Evolutionary conservation across 2,329 filamentous ascomycete species (phyloP).

Genomic region (Cryphonectria parasitica): DNA sequence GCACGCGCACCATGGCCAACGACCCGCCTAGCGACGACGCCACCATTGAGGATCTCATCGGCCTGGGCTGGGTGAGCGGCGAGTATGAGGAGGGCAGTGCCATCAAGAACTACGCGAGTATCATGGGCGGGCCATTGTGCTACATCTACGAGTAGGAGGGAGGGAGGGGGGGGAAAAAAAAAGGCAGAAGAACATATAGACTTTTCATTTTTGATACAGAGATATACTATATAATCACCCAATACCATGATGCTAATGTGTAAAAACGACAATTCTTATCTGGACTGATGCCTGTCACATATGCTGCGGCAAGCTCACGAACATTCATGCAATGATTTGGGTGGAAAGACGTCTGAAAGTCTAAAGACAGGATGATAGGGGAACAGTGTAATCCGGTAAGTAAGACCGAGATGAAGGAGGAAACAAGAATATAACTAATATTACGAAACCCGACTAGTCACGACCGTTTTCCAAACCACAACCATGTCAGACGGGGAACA

Average conservation of each 20-base stretch:
- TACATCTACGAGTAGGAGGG: slow-evolving; percentile 47
- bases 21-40: slow-evolving; percentile 46
- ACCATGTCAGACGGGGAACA: too few relatives aligned
- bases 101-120: slow-evolving; percentile 46
- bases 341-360: too few relatives aligned
- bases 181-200: not conserved
- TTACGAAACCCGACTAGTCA: too few relatives aligned
- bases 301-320: not conserved
- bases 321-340: too few relatives aligned
- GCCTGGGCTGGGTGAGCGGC: slow-evolving; percentile 41
- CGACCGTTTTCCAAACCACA: too few relatives aligned
- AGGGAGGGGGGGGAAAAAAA: too few relatives aligned
- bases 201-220: not conserved
- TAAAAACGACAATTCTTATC: not conserved
- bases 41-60: slow-evolving; percentile 44
- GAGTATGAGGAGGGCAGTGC: slow-evolving; percentile 36
- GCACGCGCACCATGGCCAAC: slow-evolving; percentile 49
- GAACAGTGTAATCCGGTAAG: too few relatives aligned
- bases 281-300: not conserved
- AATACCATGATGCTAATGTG: not conserved
- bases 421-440: too few relatives aligned
- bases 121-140: slow-evolving; percentile 44
- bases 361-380: too few relatives aligned
- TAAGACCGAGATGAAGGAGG: too few relatives aligned
- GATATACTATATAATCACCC: not conserved